These are phyloP conservation scores for Gossypium anomalum DNA, from an alignment of 345 rosid genomes.

Conservation along the genomic window DNA sequence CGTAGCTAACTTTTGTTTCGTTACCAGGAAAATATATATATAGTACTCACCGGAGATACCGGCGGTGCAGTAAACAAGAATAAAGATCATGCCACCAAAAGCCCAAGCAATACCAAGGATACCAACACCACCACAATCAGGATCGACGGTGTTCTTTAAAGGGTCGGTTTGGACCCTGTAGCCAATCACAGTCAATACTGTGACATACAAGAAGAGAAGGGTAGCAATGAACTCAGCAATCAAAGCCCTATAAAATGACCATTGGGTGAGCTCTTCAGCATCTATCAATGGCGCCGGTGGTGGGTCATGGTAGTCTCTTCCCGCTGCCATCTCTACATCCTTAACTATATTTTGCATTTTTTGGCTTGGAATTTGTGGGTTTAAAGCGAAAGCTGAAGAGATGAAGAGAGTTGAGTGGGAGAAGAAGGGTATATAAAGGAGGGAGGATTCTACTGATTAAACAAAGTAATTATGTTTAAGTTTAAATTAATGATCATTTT, in stretches of 20 bases:
- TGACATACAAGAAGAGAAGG: slow-evolving; percentile 68
- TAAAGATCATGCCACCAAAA: slow-evolving; percentile 91
- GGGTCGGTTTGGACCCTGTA: slow-evolving; percentile 54
- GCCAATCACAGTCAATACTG: slow-evolving; percentile 72
- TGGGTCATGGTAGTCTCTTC: slow-evolving; percentile 67
- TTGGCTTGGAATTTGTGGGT: no score
- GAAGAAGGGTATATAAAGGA: slow-evolving; percentile 23
- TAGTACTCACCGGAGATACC: slow-evolving; percentile 65
- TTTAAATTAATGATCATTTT: no score
- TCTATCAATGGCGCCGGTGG: slow-evolving; percentile 67
- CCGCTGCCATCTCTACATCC: slow-evolving; percentile 38
- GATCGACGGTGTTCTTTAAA: slow-evolving; percentile 6
- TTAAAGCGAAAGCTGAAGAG: not conserved
- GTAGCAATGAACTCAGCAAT: slow-evolving; percentile 89
- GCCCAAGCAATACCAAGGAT: slow-evolving; percentile 92
- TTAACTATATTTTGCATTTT: slow-evolving; percentile 31
- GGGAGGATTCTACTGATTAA: slow-evolving; percentile 12
- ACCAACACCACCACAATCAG: slow-evolving; percentile 70
- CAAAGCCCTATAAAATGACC: slow-evolving; percentile 75
- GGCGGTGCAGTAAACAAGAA: slow-evolving; percentile 89
- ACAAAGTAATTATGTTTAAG: not conserved
- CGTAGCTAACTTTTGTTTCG: not conserved
- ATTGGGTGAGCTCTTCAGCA: slow-evolving; percentile 45
- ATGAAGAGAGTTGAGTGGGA: not conserved
- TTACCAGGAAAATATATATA: not conserved